These are phyloP conservation scores for Beta macrorhiza DNA, from an alignment of 179 eudicot genomes.

Conservation along the genomic window DNA sequence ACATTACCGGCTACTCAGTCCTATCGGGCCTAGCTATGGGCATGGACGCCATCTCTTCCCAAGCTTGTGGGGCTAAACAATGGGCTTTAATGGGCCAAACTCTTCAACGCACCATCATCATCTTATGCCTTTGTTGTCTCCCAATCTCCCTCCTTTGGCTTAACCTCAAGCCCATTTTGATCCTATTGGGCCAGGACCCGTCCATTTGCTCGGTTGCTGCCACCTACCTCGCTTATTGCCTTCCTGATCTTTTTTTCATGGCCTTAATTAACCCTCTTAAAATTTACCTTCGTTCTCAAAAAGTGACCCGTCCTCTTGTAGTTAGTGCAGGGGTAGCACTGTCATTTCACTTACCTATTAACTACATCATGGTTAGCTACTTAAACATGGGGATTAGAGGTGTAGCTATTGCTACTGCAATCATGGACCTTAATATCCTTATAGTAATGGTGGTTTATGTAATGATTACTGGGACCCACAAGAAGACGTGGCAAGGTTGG, in stretches of 20 bases:
- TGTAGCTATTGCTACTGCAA: constrained; percentile 36
- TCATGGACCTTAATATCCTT: constrained; percentile 45
- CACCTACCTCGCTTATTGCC: constrained; percentile 45
- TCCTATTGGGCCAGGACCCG: constrained; percentile 48
- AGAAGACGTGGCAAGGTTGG: constrained; percentile 45
- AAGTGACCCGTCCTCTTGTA: constrained; percentile 50
- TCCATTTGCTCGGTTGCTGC: constrained; percentile 47
- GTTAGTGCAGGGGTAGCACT: constrained; percentile 46
- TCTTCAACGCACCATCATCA: constrained; percentile 51
- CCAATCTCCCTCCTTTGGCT: constrained; percentile 72
- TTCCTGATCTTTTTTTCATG: constrained; percentile 56
- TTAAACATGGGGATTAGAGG: constrained; percentile 51
- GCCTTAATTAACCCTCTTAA: constrained; percentile 52
- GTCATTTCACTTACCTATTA: constrained; percentile 50
- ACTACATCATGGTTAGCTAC: constrained; percentile 43
- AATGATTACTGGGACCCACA: constrained; percentile 29
- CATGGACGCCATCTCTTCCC: constrained; percentile 72
- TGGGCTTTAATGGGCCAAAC: constrained; percentile 59
- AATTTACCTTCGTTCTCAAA: constrained; percentile 55
- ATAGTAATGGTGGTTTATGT: constrained; percentile 31
- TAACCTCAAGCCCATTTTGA: constrained; percentile 48
- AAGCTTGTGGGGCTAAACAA: constrained; percentile 68
- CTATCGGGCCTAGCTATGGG: constrained; percentile 56
- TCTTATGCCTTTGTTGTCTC: constrained; percentile 45
- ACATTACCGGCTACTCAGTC: constrained; percentile 48